Evolutionary conservation across 1,284 basidiomycete genomes (phyloP).

Genomic region (Flammula alnicola): DNA sequence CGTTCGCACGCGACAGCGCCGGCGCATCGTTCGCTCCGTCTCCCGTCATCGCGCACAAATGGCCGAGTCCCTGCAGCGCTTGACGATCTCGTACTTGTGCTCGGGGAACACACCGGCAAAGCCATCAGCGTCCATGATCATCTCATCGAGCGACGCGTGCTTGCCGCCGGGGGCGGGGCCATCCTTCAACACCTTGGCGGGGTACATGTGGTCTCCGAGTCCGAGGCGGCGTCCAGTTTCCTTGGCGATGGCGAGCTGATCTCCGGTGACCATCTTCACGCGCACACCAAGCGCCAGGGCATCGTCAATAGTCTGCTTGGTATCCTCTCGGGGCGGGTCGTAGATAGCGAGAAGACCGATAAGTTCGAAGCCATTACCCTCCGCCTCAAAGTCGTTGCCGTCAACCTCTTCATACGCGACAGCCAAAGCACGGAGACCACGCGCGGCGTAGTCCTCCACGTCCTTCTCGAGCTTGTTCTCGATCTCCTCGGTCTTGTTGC

Average conservation of each 20-base stretch:
- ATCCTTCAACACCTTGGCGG: constrained; percentile 93
- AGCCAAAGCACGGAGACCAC: constrained; percentile 97
- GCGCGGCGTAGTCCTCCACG: constrained; percentile 93
- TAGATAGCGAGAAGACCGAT: constrained; percentile 98
- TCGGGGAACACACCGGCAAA: constrained; percentile 98
- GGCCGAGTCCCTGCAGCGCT: constrained; percentile 91
- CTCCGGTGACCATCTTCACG: constrained; percentile 99
- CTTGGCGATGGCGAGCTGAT: constrained; percentile 99
- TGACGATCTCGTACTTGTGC: constrained; percentile 89
- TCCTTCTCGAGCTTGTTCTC: constrained; percentile 93
- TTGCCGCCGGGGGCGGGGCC: constrained; percentile 82
- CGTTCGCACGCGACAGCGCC: constrained; percentile 92
- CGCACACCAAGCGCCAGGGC: constrained; percentile 94
- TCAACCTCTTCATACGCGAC: constrained; percentile 95
- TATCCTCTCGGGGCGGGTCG: constrained; percentile 97
- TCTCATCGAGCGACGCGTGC: constrained; percentile 86
- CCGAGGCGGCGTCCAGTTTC: constrained; percentile 98
- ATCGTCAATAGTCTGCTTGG: constrained; percentile 99
- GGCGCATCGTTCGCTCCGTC: constrained; percentile 98
- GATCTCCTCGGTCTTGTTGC: constrained; percentile 93
- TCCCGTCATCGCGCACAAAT: constrained; percentile 92
- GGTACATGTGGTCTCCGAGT: constrained; percentile 94
- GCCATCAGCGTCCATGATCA: constrained; percentile 91
- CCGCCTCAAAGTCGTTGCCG: constrained; percentile 77
- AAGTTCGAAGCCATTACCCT: constrained; percentile 96